Base-by-base conservation (phyloP, 495 filamentous ascomycete species). In the Penicillium odoratum region DNA sequence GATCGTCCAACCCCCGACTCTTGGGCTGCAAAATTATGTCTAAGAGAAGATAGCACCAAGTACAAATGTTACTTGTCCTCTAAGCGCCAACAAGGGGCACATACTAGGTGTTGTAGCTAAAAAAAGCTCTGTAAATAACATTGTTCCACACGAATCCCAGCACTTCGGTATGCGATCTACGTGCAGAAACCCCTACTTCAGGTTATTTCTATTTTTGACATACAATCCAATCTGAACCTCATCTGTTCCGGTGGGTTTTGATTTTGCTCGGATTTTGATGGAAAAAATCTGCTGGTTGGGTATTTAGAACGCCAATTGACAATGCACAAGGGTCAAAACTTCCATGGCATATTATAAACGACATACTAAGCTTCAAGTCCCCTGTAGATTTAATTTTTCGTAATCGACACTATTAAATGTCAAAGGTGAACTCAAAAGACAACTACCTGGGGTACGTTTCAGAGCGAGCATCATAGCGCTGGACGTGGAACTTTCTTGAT, bases 151-250 rank as follows among this genome's bases (percentile, higher is more conserved):
- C 31, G 47, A 4, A 15, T 33, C 47, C 47, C 47, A 48, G 11
- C 47, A 48, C 28, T 48, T 7, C 16, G 47, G 47, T 48, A 31
- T 33, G 47, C 13, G 47, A 48, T 48, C 47, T 15, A 11, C 47
- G 26, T 29, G 28, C 47, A 48, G 45, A 16, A 30, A 13, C 45
- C 45, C 45, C 45, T 42, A 40, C 38, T 40, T 40, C 11, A 5
- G 4, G n/a, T 0, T 2, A 53, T 21, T 16, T 21, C 36, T 53
- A 53, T 53, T 53, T 53, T 53, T 53, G 51, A 25, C 40, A 53
- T 40, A 10, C 13, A 44, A 7, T 40, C 25, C 36, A 40, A 53
- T 53, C 21, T 30, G 33, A 31, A 53, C 51, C 51, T 53, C 51
- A 53, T 16, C 51, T 45, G 16, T 18, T 31, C 38, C 10, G 10